phyloP scores from a whole-genome alignment of 345 rosid species.

The Rubroshorea leprosula region DNA sequence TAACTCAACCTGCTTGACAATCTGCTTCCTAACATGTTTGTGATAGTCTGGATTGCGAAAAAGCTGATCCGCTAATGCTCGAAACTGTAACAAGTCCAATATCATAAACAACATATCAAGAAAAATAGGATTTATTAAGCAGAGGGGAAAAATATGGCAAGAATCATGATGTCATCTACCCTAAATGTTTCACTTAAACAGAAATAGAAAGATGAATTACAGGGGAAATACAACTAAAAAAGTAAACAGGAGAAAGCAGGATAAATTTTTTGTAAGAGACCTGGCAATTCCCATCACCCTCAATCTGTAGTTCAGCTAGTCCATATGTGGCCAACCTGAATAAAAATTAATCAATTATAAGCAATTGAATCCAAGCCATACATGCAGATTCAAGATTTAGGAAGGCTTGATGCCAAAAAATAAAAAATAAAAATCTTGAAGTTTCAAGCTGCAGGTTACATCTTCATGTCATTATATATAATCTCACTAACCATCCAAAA shows the following conservation, averaged over 20 bases:
- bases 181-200: not conserved
- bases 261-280: slow-evolving; percentile 23
- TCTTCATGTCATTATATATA: not conserved
- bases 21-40: slow-evolving; percentile 68
- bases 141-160: not conserved
- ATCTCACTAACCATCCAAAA: not conserved
- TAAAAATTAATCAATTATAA: slow-evolving; percentile 16
- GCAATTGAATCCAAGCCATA: slow-evolving; percentile 5
- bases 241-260: slow-evolving; percentile 1
- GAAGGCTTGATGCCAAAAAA: too few relatives aligned
- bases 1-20: slow-evolving; percentile 72
- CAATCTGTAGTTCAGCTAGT: slow-evolving; percentile 78
- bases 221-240: not conserved
- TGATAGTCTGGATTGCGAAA: slow-evolving; percentile 78
- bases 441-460: not conserved
- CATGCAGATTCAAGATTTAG: not conserved
- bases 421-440: not conserved
- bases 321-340: slow-evolving; percentile 77
- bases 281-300: slow-evolving; percentile 98
- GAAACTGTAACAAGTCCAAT: slow-evolving; percentile 48
- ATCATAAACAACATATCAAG: not conserved
- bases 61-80: slow-evolving; percentile 93
- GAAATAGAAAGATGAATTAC: not conserved
- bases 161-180: not conserved
- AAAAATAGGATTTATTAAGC: not conserved